These are phyloP conservation scores for Fraxinus excelsior DNA, from an alignment of 257 asterid genomes.

Conservation along the genomic window DNA sequence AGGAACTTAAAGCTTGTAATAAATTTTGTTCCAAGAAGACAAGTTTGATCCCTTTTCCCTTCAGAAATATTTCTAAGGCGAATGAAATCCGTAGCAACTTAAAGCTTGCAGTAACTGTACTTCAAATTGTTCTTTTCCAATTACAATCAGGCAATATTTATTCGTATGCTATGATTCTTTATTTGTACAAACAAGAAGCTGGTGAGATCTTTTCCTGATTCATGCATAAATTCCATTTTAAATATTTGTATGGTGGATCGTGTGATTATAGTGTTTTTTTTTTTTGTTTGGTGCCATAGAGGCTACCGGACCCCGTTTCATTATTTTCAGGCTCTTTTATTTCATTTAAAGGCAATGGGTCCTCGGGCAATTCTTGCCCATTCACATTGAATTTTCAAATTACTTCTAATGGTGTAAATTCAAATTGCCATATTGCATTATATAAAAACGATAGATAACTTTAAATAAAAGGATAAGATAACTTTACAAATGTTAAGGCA, in stretches of 20 bases:
- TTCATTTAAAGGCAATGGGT: not conserved
- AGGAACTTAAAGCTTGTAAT: constrained; percentile 7
- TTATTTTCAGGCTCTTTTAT: not conserved
- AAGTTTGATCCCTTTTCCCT: not conserved
- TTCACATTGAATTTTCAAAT: too few species aligned
- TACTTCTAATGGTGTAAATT: too few species aligned
- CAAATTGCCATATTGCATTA: too few species aligned
- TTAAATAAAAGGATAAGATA: too few species aligned
- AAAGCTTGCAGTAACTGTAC: not conserved
- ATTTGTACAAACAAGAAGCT: not conserved
- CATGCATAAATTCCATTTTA: not conserved
- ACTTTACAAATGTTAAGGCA: too few species aligned
- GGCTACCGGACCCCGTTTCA: not conserved
- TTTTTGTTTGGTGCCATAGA: not conserved
- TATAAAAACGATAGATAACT: too few species aligned
- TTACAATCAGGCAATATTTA: too few species aligned
- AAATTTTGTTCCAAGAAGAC: not conserved
- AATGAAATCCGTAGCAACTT: constrained; percentile 3
- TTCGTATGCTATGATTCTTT: not conserved
- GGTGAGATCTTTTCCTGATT: not conserved
- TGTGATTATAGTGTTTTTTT: not conserved
- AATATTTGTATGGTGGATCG: not conserved
- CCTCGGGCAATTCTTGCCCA: not conserved
- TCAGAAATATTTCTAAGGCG: not conserved
- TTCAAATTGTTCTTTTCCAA: not conserved